Base-by-base conservation (phyloP, 768 basidiomycete genomes). In the Lactarius sanguifluus region DNA sequence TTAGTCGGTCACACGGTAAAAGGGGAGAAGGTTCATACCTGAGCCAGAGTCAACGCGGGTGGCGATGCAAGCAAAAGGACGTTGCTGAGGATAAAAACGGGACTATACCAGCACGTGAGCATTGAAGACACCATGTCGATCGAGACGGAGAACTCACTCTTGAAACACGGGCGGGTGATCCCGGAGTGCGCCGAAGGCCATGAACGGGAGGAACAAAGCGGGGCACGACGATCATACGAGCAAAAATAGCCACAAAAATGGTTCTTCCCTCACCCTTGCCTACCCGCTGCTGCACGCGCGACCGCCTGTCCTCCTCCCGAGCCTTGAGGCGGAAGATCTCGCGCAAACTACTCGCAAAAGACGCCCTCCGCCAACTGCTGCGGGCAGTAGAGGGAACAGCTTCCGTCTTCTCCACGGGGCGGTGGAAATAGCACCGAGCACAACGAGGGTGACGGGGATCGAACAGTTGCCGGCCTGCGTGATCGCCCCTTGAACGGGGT, bases 351-450 rank as follows among this genome's bases (percentile, higher is more conserved):
- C 78, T 78, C 56, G 81, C 73, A 10, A 85, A 69, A 63, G 80
- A 80, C 32, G 62, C 69, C 30, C 43, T 57, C 25, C 45, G 60
- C 56, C 50, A 58, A 36, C 43, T 72, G 52, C 40, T 62, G 38
- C 38, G 38, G 55, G 40, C 63, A 56, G 59, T 71, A 64, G 45
- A 66, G 61, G 59, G 68, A 67, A 52, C 18, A 34, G 50, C 8
- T 23, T 47, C 34, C 16, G 43, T 34, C 20, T 57, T 47, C 38
- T 69, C 54, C 2, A 78, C 77, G 6, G 81, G 79, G 0, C 79
- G 79, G 75, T 87, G 90, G 77, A 96, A 96, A 80, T 96, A 98
- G 91, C 94, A 13, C 96, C 96, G 52, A 98, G 87, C 7, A 97
- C 94, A 64, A 98, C 82, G 30, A 97, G 80, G 2, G 96, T 98